Evolutionary conservation across 2,329 filamentous ascomycete species (phyloP).

Genomic region (Colletotrichum tropicale): DNA sequence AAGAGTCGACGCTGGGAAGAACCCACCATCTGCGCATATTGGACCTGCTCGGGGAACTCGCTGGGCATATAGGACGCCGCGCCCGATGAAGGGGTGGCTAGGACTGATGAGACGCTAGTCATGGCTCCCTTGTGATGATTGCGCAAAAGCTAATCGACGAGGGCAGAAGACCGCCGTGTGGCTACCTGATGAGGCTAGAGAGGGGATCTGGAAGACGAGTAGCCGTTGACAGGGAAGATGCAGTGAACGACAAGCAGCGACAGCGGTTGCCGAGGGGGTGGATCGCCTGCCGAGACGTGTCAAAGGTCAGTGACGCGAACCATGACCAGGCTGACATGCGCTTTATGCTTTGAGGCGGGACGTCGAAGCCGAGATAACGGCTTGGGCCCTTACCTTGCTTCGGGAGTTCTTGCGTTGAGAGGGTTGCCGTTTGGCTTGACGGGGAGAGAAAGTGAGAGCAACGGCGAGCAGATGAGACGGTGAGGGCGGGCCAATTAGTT

Average conservation of each 20-base stretch:
- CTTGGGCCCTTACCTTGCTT: neutral
- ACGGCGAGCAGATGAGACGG: neutral
- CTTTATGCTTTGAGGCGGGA: neutral
- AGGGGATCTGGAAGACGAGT: neutral
- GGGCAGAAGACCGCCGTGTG: neutral
- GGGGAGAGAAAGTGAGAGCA: neutral
- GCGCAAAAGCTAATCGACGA: neutral
- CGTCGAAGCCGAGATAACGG: neutral
- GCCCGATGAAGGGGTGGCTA: neutral
- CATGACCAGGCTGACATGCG: neutral
- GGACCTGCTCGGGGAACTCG: neutral
- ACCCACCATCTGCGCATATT: neutral
- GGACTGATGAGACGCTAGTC: neutral
- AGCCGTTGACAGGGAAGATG: neutral
- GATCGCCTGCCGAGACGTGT: neutral
- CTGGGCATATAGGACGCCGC: neutral
- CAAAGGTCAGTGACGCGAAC: neutral
- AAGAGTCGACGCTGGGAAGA: neutral
- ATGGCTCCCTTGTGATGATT: neutral
- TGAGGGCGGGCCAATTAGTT: neutral
- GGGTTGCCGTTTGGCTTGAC: neutral
- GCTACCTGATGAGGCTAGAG: neutral
- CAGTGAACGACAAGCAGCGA: neutral
- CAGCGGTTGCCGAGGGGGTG: neutral
- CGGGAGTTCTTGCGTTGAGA: neutral